A percentile compares a stretch with the other conserved stretches of the same genome.
phyloP scores from a whole-genome alignment of 1,139 yeast species.

The Suhomyces yuchorum region DNA sequence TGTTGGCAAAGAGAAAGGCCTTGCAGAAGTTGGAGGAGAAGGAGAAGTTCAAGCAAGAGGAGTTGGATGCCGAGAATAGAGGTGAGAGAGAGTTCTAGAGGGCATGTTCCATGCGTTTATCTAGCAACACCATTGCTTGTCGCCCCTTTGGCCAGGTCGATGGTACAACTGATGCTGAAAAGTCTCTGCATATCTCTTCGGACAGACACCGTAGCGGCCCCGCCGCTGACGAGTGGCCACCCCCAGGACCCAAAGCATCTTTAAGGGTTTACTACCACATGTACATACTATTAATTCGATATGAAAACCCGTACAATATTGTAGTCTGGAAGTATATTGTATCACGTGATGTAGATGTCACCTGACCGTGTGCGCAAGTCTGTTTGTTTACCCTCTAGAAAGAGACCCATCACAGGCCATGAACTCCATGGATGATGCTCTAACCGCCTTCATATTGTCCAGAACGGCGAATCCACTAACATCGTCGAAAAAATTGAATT shows the following conservation, averaged over 20 bases:
- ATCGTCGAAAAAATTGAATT: slow-evolving; percentile 15
- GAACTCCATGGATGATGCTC: slow-evolving; percentile 8
- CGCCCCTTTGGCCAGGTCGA: neutral
- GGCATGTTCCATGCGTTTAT: neutral
- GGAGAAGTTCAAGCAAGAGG: slow-evolving; percentile 30
- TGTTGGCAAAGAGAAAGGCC: slow-evolving; percentile 69
- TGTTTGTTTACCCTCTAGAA: slow-evolving; percentile 10
- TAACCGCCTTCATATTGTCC: slow-evolving; percentile 11
- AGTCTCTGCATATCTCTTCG: neutral
- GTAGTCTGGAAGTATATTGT: too few species aligned
- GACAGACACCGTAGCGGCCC: neutral
- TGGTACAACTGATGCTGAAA: neutral
- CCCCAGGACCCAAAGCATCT: neutral
- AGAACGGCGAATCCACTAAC: slow-evolving; percentile 13
- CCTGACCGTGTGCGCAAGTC: slow-evolving; percentile 5
- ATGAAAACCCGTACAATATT: neutral
- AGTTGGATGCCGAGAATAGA: slow-evolving; percentile 25
- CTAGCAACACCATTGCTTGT: neutral
- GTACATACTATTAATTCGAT: slow-evolving; percentile 1
- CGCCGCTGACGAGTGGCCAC: too few species aligned
- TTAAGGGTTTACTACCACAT: neutral
- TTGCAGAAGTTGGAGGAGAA: slow-evolving; percentile 51
- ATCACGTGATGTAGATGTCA: neutral
- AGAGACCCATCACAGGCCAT: slow-evolving; percentile 1
- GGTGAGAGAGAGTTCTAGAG: slow-evolving; percentile 24